Conservation (phyloP, 352 stramenopile species). For the Thraustochytrium sp. region DNA sequence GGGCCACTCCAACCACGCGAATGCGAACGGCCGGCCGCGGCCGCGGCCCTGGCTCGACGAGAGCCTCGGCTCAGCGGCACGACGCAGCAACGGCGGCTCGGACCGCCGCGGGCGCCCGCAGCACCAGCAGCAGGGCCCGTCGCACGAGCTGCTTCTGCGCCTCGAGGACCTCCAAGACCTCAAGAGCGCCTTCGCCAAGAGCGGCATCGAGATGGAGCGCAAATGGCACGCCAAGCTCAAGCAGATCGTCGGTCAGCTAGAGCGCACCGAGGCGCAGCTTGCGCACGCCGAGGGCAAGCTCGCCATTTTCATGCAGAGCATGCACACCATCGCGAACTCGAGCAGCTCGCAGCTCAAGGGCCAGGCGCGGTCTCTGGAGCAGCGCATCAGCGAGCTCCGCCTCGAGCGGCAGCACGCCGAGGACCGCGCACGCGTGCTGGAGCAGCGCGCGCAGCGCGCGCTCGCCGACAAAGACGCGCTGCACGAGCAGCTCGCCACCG, state of each 20-base stretch:
- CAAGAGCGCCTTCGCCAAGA: conserved; percentile 4
- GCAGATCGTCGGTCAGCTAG: not conserved
- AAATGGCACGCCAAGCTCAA: conserved; percentile 27
- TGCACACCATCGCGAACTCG: not conserved
- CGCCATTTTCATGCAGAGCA: not conserved
- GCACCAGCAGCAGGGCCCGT: not conserved
- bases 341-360: not conserved
- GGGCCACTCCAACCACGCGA: not conserved
- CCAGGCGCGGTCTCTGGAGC: not conserved
- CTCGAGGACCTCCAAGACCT: not conserved
- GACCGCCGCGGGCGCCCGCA: not conserved
- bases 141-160: not conserved
- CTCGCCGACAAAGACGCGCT: conserved; percentile 6
- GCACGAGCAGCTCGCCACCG: not conserved
- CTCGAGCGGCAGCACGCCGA: not conserved
- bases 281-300: conserved; percentile 11
- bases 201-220: not conserved
- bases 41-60: not conserved
- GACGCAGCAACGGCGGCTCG: not conserved
- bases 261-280: not conserved
- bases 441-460: not conserved
- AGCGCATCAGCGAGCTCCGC: not conserved
- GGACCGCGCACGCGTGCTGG: not conserved
- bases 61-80: not conserved
- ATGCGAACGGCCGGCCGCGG: not conserved